Conservation (phyloP, 805 yeast species). For the Millerozyma acaciae region DNA sequence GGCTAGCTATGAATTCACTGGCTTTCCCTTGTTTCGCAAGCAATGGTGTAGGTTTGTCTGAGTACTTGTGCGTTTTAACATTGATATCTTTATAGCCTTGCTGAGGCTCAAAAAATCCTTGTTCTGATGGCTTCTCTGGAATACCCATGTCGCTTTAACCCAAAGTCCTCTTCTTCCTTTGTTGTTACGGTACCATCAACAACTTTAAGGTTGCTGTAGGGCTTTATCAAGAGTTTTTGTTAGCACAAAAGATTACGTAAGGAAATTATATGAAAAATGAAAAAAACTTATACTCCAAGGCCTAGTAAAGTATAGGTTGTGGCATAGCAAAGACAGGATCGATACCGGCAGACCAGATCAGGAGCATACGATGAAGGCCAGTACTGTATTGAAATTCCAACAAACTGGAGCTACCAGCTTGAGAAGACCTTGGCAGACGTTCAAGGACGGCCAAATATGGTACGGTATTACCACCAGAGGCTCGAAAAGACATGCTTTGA, state of each 20-base stretch:
- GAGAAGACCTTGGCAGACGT: constrained; percentile 87
- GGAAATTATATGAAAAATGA: too few species aligned
- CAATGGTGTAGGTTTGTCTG: constrained; percentile 32
- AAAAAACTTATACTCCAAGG: too few species aligned
- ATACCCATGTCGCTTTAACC: constrained; percentile 9
- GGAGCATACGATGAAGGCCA: constrained; percentile 58
- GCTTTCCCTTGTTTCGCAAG: constrained; percentile 23
- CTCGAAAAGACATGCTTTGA: constrained; percentile 74
- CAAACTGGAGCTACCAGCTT: constrained; percentile 44
- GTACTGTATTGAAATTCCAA: constrained; percentile 44
- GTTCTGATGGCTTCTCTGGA: constrained; percentile 28
- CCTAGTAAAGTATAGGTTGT: too few species aligned
- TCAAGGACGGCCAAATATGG: constrained; percentile 76
- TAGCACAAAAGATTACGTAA: too few species aligned
- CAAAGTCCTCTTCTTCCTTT: background rate
- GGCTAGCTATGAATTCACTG: constrained; percentile 21
- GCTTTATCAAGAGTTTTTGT: too few species aligned
- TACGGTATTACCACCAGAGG: constrained; percentile 79
- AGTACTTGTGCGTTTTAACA: constrained; percentile 27
- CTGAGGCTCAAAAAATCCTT: constrained; percentile 25
- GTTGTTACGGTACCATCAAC: background rate
- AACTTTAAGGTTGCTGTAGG: background rate
- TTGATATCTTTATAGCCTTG: constrained; percentile 29
- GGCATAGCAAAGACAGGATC: too few species aligned
- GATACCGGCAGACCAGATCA: too few species aligned